A percentile compares a stretch with the other conserved stretches of the same genome.
phyloP scores from a whole-genome alignment of 1,139 yeast species.

The Pichia sp. region DNA sequence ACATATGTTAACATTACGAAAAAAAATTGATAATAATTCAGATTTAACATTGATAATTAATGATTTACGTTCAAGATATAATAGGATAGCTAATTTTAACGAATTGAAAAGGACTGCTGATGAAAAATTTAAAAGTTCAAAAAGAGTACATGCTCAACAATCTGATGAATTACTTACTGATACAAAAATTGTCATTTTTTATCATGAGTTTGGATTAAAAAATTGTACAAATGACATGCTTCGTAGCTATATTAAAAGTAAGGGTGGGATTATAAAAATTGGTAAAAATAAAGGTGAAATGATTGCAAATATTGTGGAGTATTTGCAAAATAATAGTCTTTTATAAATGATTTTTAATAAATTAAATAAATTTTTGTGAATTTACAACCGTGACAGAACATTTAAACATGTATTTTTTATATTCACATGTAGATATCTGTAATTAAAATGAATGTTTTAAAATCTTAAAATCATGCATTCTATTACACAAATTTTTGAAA shows the following conservation, averaged over 20 bases:
- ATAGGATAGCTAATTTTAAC: slow-evolving; percentile 22
- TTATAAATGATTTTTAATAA: background rate
- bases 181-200: slow-evolving; percentile 30
- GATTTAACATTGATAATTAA: slow-evolving; percentile 14
- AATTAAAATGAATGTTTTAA: too few relatives aligned
- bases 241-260: slow-evolving; percentile 31
- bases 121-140: slow-evolving; percentile 9
- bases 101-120: slow-evolving; percentile 11
- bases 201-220: slow-evolving; percentile 24
- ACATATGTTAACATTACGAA: slow-evolving; percentile 24
- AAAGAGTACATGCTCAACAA: slow-evolving; percentile 12
- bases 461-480: too few relatives aligned
- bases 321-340: slow-evolving; percentile 4
- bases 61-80: slow-evolving; percentile 20
- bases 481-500: too few relatives aligned
- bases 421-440: too few relatives aligned
- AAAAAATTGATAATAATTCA: slow-evolving; percentile 11
- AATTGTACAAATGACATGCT: slow-evolving; percentile 31
- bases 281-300: slow-evolving; percentile 40
- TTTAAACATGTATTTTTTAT: background rate
- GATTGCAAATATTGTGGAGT: slow-evolving; percentile 36
- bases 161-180: slow-evolving; percentile 27
- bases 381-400: background rate
- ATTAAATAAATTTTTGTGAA: too few relatives aligned
- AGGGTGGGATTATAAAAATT: slow-evolving; percentile 32